These are phyloP conservation scores for Lanmaoa pseudosensibilis DNA, from an alignment of 768 basidiomycete species.

Conservation along the genomic window DNA sequence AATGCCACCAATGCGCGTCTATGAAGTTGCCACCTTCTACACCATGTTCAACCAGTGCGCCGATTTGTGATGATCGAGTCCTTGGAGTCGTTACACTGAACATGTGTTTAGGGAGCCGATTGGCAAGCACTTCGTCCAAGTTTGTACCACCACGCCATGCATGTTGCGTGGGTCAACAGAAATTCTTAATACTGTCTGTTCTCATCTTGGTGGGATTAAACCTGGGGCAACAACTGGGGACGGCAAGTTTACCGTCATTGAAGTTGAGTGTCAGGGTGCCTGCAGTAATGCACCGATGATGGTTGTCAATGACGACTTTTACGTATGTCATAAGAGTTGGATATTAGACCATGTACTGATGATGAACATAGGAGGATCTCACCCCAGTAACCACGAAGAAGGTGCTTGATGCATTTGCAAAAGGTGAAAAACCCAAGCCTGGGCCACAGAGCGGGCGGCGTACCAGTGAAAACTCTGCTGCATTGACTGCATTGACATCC, in stretches of 20 bases:
- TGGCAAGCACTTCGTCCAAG: slow-evolving; percentile 91
- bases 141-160: slow-evolving; percentile 99
- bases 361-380: slow-evolving; percentile 68
- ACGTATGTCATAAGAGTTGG: slow-evolving; percentile 51
- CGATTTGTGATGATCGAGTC: neutral
- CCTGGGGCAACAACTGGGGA: slow-evolving; percentile 94
- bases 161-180: slow-evolving; percentile 92
- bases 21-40: slow-evolving; percentile 99
- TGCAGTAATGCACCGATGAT: slow-evolving; percentile 99
- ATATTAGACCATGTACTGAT: slow-evolving; percentile 8
- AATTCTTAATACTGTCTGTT: slow-evolving; percentile 81
- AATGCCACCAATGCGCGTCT: slow-evolving; percentile 97
- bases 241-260: slow-evolving; percentile 94
- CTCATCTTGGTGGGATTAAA: slow-evolving; percentile 79
- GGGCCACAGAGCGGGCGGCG: slow-evolving; percentile 87
- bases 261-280: slow-evolving; percentile 98
- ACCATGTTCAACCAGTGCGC: slow-evolving; percentile 98
- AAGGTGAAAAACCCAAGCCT: slow-evolving; percentile 86
- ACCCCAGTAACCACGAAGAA: slow-evolving; percentile 75
- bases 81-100: neutral
- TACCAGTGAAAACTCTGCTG: slow-evolving; percentile 93
- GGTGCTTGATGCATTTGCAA: slow-evolving; percentile 74
- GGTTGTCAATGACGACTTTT: slow-evolving; percentile 94
- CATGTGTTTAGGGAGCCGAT: slow-evolving; percentile 74
- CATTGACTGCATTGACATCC: slow-evolving; percentile 73